Evolutionary conservation across 2,329 filamentous ascomycete species (phyloP), one percentile per base, ranked within the genome.

Genomic region (Talaromyces sp.): DNA sequence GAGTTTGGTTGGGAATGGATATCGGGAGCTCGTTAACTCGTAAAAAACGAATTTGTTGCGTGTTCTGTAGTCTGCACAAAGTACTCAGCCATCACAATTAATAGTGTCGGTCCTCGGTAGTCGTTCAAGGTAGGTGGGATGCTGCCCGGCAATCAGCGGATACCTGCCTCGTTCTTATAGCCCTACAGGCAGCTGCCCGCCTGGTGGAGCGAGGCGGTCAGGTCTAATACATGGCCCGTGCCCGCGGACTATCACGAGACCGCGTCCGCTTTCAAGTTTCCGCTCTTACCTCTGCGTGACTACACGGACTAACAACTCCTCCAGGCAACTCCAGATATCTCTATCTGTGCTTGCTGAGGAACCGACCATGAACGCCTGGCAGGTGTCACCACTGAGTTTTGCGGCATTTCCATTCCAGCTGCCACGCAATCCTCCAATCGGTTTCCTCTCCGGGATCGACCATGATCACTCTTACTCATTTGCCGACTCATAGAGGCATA

Each of bases 401-500:
- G 61, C 61, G 51, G 61, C 61, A 28, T 39, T 28, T 57, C 25
- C 33, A 55, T 17, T 25, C 57, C 30, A 55, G 58, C 61, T 58
- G 60, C 62, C 30, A n/a, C 42, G 55, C 49, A 49, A 25, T 52
- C 47, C 49, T 58, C 36, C 55, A n/a, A 19, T 17, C 8, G 10
- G n/a, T 55, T 17, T 30, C 7, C 28, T 11, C 22, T 25, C 13
- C 27, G 15, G 17, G 25, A 52, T 53, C 39, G 11, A 28, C 57
- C 58, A 55, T 56, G 25, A 36, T 58, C 54, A 58, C 32, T 44
- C n/a, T 22, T 52, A 9, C 59, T 36, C 39, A n/a, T 58, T 54
- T 55, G 58, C 22, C 42, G 39, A 39, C 58, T 61, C 49, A 47
- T 65, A 55, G 42, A 64, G 44, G n/a, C 60, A 44, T 44, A 59